These are phyloP conservation scores for Phaffia tasmanica DNA, from an alignment of 768 basidiomycete genomes.

Conservation along the genomic window DNA sequence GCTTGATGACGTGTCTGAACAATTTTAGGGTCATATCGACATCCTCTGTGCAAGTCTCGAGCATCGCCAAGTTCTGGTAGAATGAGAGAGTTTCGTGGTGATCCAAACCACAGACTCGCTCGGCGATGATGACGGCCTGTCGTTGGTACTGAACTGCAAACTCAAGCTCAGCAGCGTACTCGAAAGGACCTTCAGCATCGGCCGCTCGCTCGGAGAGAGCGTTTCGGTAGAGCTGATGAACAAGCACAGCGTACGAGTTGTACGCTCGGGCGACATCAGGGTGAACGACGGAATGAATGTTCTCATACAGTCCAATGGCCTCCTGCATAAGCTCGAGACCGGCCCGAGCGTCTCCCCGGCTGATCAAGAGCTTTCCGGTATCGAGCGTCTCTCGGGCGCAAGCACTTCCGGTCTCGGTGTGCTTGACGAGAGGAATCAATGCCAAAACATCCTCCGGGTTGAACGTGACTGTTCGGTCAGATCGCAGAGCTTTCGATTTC, in stretches of 20 bases:
- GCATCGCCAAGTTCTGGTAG: constrained; percentile 41
- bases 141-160: constrained; percentile 39
- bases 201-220: constrained; percentile 25
- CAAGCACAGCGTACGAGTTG: constrained; percentile 40
- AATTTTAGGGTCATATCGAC: constrained; percentile 34
- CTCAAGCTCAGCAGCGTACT: constrained; percentile 34
- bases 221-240: constrained; percentile 36
- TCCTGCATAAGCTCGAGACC: constrained; percentile 42
- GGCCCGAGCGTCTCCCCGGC: constrained; percentile 36
- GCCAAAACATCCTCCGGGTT: constrained; percentile 40
- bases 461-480: constrained; percentile 32
- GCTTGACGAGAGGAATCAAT: constrained; percentile 39
- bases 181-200: constrained; percentile 35
- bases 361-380: constrained; percentile 37
- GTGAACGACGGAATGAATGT: constrained; percentile 41
- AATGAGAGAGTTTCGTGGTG: constrained; percentile 38
- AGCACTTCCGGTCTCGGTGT: constrained; percentile 36
- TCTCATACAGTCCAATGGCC: constrained; percentile 40
- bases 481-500: constrained; percentile 17
- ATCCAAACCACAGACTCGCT: constrained; percentile 40
- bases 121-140: constrained; percentile 41
- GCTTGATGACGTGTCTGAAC: constrained; percentile 38
- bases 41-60: constrained; percentile 38
- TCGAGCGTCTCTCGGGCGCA: constrained; percentile 41
- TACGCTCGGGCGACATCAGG: constrained; percentile 41